These are phyloP conservation scores for Fusarium brevicatenulatum DNA, from an alignment of 2,329 filamentous ascomycete species.

Conservation along the genomic window DNA sequence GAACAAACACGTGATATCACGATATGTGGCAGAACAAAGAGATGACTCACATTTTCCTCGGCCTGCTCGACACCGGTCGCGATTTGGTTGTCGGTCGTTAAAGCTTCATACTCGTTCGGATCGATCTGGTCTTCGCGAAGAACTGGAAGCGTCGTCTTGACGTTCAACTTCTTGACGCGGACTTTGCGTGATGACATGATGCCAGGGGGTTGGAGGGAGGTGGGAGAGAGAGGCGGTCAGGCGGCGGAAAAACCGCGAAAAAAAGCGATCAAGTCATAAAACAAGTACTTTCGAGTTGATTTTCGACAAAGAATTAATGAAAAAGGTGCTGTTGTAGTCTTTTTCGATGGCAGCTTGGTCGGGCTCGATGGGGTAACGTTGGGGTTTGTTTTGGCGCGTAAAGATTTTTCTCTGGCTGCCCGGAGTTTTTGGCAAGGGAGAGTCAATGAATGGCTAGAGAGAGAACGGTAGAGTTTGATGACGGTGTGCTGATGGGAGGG, in stretches of 20 bases:
- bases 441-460: constrained; percentile 27
- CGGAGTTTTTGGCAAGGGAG: constrained; percentile 47
- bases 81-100: constrained; percentile 84
- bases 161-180: constrained; percentile 89
- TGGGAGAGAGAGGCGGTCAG: constrained; percentile 52
- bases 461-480: constrained; percentile 36
- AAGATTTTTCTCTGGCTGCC: constrained; percentile 61
- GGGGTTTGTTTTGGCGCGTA: constrained; percentile 63
- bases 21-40: constrained; percentile 43
- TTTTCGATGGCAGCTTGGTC: constrained; percentile 65
- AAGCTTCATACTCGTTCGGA: constrained; percentile 83
- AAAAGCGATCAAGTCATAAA: constrained; percentile 73
- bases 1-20: constrained; percentile 60
- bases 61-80: constrained; percentile 97
- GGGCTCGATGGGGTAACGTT: constrained; percentile 66
- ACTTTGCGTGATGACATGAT: constrained; percentile 75
- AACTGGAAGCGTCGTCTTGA: constrained; percentile 87
- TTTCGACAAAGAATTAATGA: constrained; percentile 62
- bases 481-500: constrained; percentile 39
- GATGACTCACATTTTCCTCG: constrained; percentile 89
- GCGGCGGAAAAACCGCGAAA: constrained; percentile 69
- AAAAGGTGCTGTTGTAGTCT: constrained; percentile 59
- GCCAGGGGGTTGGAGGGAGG: constrained; percentile 53
- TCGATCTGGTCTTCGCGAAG: constrained; percentile 93
- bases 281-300: constrained; percentile 63